These are phyloP conservation scores for Gossypioides kirkii DNA, from an alignment of 345 rosid species.

Conservation along the genomic window DNA sequence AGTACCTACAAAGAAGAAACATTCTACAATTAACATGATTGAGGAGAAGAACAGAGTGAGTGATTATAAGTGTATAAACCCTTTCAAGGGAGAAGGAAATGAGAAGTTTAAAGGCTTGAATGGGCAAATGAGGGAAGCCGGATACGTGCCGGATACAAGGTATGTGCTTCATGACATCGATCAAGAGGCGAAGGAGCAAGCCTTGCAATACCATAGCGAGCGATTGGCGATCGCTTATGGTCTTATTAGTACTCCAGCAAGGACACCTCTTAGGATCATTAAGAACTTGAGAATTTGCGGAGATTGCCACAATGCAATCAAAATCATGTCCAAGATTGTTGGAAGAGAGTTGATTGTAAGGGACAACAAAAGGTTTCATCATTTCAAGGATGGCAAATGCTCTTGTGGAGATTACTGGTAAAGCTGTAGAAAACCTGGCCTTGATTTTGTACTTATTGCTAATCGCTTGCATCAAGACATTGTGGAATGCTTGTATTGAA, in stretches of 20 bases:
- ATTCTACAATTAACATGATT: slow-evolving; percentile 40
- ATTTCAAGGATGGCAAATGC: slow-evolving; percentile 55
- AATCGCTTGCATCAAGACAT: slow-evolving; percentile 19
- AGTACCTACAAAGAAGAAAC: slow-evolving; percentile 34
- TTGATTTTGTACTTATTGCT: background rate
- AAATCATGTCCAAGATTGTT: slow-evolving; percentile 58
- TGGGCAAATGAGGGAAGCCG: slow-evolving; percentile 55
- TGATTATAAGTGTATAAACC: slow-evolving; percentile 30
- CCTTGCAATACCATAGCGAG: slow-evolving; percentile 58
- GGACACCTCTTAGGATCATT: slow-evolving; percentile 54
- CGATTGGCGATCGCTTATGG: slow-evolving; percentile 61
- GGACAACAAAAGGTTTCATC: slow-evolving; percentile 64
- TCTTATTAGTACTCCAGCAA: slow-evolving; percentile 55
- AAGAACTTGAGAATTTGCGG: slow-evolving; percentile 67
- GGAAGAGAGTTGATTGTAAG: slow-evolving; percentile 61
- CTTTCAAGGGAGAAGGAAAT: slow-evolving; percentile 33
- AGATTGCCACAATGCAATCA: slow-evolving; percentile 59
- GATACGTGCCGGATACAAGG: slow-evolving; percentile 55
- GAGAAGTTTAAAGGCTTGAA: slow-evolving; percentile 40
- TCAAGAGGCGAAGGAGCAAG: slow-evolving; percentile 56
- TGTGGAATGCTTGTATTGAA: background rate
- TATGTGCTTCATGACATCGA: slow-evolving; percentile 64
- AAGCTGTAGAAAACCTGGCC: slow-evolving; percentile 10
- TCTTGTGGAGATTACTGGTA: slow-evolving; percentile 63
- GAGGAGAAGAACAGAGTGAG: slow-evolving; percentile 43